Percentiles rank a stretch among this genome's conserved stretches.
Evolutionary conservation across 495 filamentous ascomycete species (phyloP).

Genomic region (Terfezia boudieri): DNA sequence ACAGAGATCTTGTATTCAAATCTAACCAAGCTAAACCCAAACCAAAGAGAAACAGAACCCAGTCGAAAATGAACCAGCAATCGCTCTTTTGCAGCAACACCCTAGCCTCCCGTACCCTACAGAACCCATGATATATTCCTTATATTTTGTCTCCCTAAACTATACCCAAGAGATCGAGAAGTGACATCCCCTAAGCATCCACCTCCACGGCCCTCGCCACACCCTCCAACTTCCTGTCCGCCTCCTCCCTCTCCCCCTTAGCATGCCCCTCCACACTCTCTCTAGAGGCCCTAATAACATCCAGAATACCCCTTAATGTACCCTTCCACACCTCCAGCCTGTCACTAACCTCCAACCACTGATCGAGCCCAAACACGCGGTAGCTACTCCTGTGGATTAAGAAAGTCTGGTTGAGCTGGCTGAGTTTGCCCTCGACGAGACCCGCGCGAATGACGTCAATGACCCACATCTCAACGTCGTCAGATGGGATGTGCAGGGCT

Average conservation of each 20-base stretch:
- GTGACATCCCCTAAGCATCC: too few relatives aligned
- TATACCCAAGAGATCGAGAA: too few relatives aligned
- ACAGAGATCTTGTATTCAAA: too few relatives aligned
- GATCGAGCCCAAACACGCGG: conserved; percentile 89
- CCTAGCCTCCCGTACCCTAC: too few relatives aligned
- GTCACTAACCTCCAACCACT: conserved; percentile 84
- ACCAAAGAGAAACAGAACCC: too few relatives aligned
- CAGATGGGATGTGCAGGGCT: conserved; percentile 52
- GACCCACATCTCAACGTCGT: conserved; percentile 91
- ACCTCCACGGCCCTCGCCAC: not conserved
- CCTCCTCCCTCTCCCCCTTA: not conserved
- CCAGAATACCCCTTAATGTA: conserved; percentile 50
- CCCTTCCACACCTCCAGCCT: conserved; percentile 75
- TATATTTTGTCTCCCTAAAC: too few relatives aligned
- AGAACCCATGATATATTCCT: too few relatives aligned
- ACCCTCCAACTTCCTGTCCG: not conserved
- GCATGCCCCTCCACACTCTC: conserved; percentile 17
- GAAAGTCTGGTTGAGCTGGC: conserved; percentile 76
- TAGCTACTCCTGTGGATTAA: conserved; percentile 85
- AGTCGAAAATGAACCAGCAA: too few relatives aligned
- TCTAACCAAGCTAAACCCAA: too few relatives aligned
- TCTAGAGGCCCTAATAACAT: conserved; percentile 54
- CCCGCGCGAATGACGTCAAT: conserved; percentile 92
- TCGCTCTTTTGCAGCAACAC: too few relatives aligned
- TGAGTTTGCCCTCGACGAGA: conserved; percentile 83